Conservation (phyloP, 2,329 filamentous ascomycete genomes). For the Berkeleyomyces basicola region DNA sequence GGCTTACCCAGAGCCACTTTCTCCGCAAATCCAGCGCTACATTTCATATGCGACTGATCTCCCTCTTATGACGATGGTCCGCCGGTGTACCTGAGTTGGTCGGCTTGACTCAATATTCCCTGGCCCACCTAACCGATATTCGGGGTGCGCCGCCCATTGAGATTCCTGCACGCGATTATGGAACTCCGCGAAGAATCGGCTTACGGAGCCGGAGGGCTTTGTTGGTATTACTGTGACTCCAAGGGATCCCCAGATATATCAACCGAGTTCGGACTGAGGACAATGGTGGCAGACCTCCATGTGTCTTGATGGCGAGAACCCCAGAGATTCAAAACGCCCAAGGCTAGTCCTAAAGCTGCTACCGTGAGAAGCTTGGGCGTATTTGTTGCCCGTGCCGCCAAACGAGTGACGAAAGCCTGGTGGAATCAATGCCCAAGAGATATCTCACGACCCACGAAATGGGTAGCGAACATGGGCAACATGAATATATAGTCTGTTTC, state of each 20-base stretch:
- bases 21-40: background rate
- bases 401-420: conserved; percentile 53
- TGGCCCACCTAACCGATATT: conserved; percentile 20
- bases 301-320: background rate
- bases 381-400: conserved; percentile 50
- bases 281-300: conserved; percentile 3
- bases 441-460: conserved; percentile 25
- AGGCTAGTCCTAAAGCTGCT: conserved; percentile 31
- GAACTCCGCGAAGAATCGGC: conserved; percentile 48
- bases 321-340: conserved; percentile 20
- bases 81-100: background rate
- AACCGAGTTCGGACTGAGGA: background rate
- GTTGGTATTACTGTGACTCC: conserved; percentile 41
- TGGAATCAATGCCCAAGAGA: conserved; percentile 28
- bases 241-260: conserved; percentile 20
- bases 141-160: conserved; percentile 59
- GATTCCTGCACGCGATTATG: conserved; percentile 52
- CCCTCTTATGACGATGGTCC: background rate
- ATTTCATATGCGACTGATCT: background rate
- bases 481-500: conserved; percentile 5
- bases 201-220: conserved; percentile 51
- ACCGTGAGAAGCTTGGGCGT: conserved; percentile 57
- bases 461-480: background rate
- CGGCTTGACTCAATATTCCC: conserved; percentile 9
- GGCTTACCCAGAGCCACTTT: background rate